Conservation (phyloP, 306 rosid genomes). For the Coriaria nepalensis region DNA sequence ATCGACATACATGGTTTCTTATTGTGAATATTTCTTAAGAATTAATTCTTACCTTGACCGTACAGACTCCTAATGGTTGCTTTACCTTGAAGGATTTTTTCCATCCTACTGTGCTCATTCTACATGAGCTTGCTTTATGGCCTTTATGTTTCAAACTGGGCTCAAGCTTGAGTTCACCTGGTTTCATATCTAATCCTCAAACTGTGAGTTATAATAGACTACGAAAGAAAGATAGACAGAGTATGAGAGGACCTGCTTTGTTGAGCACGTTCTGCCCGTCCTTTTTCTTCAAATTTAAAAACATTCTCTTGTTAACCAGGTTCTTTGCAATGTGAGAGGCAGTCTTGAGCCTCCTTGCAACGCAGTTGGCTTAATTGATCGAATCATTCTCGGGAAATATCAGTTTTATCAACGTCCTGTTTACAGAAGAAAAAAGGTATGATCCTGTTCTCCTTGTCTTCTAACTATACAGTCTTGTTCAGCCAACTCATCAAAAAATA, state of each 20-base stretch:
- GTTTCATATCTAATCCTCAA: conserved; percentile 23
- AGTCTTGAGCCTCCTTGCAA: conserved; percentile 79
- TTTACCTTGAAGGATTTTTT: conserved; percentile 43
- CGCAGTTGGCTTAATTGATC: conserved; percentile 56
- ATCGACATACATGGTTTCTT: too few relatives aligned
- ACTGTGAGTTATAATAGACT: conserved; percentile 28
- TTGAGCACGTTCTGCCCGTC: not conserved
- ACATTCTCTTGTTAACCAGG: conserved; percentile 20
- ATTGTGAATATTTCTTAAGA: not conserved
- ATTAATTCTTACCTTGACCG: conserved; percentile 7
- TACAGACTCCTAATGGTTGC: conserved; percentile 18
- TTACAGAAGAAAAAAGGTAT: conserved; percentile 59
- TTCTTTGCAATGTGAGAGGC: conserved; percentile 56
- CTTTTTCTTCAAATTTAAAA: not conserved
- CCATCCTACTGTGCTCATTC: conserved; percentile 39
- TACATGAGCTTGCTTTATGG: conserved; percentile 47
- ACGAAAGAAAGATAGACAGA: not conserved
- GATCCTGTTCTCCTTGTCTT: not conserved
- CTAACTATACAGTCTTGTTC: conserved; percentile 2
- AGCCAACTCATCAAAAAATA: too few relatives aligned
- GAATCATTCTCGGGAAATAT: conserved; percentile 48
- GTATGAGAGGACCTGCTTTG: not conserved
- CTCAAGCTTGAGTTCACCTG: conserved; percentile 17
- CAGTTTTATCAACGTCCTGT: conserved; percentile 74
- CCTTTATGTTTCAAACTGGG: conserved; percentile 61